Conservation (phyloP, 805 yeast genomes). For the Teunomyces cretensis region DNA sequence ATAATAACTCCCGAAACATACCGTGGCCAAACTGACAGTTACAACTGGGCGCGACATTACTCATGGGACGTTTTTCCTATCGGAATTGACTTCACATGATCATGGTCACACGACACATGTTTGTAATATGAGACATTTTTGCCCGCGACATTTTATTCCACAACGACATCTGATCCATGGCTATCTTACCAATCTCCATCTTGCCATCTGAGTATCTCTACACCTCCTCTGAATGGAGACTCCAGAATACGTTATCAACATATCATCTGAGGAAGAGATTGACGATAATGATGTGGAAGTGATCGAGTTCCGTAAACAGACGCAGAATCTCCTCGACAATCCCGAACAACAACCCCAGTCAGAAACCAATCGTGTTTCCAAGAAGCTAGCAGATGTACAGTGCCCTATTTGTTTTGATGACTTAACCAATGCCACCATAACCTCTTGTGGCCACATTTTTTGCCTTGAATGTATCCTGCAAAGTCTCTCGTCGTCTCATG, state of each 20-base stretch:
- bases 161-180: no score
- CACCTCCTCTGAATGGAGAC: conserved; percentile 3
- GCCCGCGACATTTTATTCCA: no score
- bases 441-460: conserved; percentile 44
- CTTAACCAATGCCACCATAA: conserved; percentile 39
- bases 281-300: conserved; percentile 38
- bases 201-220: background rate
- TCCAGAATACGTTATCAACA: conserved; percentile 8
- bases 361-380: conserved; percentile 17
- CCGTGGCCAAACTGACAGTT: no score
- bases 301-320: conserved; percentile 36
- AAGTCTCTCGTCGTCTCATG: conserved; percentile 38
- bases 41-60: no score
- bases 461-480: conserved; percentile 44
- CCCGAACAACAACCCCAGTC: conserved; percentile 20
- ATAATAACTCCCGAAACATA: no score
- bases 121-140: no score
- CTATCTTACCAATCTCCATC: background rate
- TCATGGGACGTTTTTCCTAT: no score
- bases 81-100: no score
- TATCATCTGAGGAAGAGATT: conserved; percentile 14
- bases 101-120: no score
- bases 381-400: conserved; percentile 35
- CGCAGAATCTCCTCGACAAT: conserved; percentile 31
- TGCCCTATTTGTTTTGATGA: conserved; percentile 47